Conservation (phyloP, 352 stramenopile genomes). For the Stramenopiles sp. region DNA sequence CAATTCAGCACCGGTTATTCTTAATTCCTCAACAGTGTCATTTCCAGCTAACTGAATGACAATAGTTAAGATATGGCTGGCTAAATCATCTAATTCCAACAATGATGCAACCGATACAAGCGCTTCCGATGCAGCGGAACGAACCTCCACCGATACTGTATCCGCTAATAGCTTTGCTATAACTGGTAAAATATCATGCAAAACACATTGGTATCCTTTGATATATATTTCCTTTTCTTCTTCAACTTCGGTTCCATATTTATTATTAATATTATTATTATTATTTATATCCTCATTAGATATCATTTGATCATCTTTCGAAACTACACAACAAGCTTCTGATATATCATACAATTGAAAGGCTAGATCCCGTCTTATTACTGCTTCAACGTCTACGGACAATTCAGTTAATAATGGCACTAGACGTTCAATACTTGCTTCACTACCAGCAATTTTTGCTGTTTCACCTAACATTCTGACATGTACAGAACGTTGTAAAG, state of each 20-base stretch:
- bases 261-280: constrained; percentile 1
- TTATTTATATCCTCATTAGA: constrained; percentile 1
- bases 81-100: constrained; percentile 60
- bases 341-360: constrained; percentile 6
- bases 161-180: constrained; percentile 10
- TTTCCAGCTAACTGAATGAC: constrained; percentile 67
- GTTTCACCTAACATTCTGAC: constrained; percentile 80
- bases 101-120: constrained; percentile 58
- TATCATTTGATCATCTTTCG: not conserved
- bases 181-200: constrained; percentile 8
- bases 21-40: constrained; percentile 66
- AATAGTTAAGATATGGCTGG: constrained; percentile 67
- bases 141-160: constrained; percentile 36
- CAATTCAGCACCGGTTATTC: constrained; percentile 70
- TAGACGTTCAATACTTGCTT: constrained; percentile 26
- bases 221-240: too few relatives aligned
- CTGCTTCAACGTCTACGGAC: constrained; percentile 3
- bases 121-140: constrained; percentile 49
- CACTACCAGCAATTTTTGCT: constrained; percentile 37
- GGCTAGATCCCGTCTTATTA: constrained; percentile 2
- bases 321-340: constrained; percentile 25
- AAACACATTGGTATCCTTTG: constrained; percentile 8
- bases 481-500: constrained; percentile 85
- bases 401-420: constrained; percentile 12
- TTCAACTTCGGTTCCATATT: constrained; percentile 7